Percentiles rank a stretch among this genome's conserved stretches.
Evolutionary conservation across 2,329 filamentous ascomycete genomes (phyloP).

Genomic region (Chalara sp.): DNA sequence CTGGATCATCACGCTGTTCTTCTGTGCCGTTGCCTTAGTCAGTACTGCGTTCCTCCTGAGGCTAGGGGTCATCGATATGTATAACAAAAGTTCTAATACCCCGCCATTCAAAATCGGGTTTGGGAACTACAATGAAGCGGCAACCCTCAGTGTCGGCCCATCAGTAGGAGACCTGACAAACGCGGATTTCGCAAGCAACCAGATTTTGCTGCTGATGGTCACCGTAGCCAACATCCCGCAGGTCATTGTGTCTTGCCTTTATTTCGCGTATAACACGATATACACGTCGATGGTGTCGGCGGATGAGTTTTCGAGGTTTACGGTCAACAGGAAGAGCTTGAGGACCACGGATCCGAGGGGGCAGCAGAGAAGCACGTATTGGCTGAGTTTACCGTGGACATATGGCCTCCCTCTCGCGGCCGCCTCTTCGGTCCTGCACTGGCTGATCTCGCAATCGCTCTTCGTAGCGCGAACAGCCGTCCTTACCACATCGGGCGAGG

Average conservation of each 20-base stretch:
- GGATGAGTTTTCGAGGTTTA: conserved; percentile 32
- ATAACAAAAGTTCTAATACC: not conserved
- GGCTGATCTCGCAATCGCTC: not conserved
- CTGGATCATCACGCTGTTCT: not conserved
- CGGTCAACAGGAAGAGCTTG: not conserved
- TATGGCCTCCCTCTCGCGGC: not conserved
- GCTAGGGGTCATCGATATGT: not conserved
- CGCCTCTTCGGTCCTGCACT: too few relatives aligned
- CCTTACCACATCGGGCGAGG: not conserved
- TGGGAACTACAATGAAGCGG: not conserved
- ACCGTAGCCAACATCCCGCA: conserved; percentile 42
- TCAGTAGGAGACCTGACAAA: not conserved
- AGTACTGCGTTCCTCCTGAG: not conserved
- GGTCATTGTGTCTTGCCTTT: conserved; percentile 37
- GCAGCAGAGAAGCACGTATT: not conserved
- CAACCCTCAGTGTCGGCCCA: too few relatives aligned
- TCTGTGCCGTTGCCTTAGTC: not conserved
- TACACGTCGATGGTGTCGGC: conserved; percentile 39
- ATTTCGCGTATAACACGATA: conserved; percentile 37
- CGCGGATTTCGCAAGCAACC: conserved; percentile 5
- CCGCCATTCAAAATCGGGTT: conserved; percentile 6
- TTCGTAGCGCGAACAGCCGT: not conserved
- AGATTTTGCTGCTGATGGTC: conserved; percentile 7
- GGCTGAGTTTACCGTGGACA: not conserved
- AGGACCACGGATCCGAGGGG: not conserved